phyloP scores from a whole-genome alignment of 2,329 filamentous ascomycete genomes.

The Ceratocystiopsis sp. region DNA sequence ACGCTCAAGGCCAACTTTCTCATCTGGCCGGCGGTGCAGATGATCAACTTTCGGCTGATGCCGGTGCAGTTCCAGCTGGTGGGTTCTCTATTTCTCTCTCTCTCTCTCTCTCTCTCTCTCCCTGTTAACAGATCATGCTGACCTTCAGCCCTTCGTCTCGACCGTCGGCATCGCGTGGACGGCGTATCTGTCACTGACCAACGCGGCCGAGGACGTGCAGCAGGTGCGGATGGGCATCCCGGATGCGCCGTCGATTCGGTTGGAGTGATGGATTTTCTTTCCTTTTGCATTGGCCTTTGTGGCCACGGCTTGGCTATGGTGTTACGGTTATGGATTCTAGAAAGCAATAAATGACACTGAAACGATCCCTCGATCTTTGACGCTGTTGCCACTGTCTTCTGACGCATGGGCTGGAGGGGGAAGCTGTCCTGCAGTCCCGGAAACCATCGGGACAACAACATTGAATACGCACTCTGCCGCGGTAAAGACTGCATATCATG shows the following conservation, averaged over 20 bases:
- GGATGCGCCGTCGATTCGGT: conserved; percentile 20
- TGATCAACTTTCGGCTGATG: conserved; percentile 91
- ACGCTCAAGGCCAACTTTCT: conserved; percentile 92
- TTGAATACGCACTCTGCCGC: too few relatives aligned
- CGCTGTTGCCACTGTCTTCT: too few relatives aligned
- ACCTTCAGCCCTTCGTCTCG: conserved; percentile 72
- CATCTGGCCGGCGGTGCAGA: conserved; percentile 88
- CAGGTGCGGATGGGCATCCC: conserved; percentile 13
- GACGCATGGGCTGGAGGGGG: too few relatives aligned
- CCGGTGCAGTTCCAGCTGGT: conserved; percentile 94
- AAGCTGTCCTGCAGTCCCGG: too few relatives aligned
- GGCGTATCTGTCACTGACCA: conserved; percentile 83
- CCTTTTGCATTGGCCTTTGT: background rate
- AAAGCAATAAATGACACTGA: too few relatives aligned
- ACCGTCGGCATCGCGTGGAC: conserved; percentile 96
- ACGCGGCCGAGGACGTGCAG: conserved; percentile 58
- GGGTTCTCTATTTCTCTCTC: conserved; percentile 20
- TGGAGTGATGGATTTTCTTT: conserved; percentile 11
- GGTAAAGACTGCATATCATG: too few relatives aligned
- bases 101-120: conserved; percentile 10
- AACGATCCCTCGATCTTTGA: too few relatives aligned
- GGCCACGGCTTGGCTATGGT: too few relatives aligned
- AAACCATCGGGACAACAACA: too few relatives aligned
- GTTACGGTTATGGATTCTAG: too few relatives aligned
- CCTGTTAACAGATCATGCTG: too few relatives aligned